A percentile compares a stretch with the other conserved stretches of the same genome.
Evolutionary conservation across 331 rosid species (phyloP).

Genomic region (Saraca asoca): DNA sequence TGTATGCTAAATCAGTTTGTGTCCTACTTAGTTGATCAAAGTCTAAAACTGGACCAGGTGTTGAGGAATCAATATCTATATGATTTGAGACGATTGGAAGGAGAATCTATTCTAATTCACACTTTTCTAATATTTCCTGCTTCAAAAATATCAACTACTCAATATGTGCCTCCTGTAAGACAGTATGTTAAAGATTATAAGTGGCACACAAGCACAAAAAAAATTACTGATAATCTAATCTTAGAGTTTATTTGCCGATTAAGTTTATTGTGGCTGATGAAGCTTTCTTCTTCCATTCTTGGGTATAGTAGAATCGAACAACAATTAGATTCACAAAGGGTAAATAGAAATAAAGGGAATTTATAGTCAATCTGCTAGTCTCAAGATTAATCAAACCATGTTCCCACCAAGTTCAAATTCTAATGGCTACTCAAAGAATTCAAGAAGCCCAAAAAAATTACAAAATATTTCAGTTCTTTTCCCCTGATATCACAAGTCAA

Average conservation of each 20-base stretch:
- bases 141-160: constrained; percentile 67
- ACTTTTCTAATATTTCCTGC: constrained; percentile 86
- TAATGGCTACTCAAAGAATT: background rate
- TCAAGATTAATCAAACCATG: constrained; percentile 6
- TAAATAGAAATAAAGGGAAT: constrained; percentile 19
- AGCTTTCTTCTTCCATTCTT: constrained; percentile 89
- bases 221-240: constrained; percentile 48
- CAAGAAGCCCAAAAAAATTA: constrained; percentile 6
- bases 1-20: background rate
- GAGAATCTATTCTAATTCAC: constrained; percentile 80
- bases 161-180: constrained; percentile 74
- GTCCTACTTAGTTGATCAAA: constrained; percentile 59
- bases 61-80: constrained; percentile 74
- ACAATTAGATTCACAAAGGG: constrained; percentile 20
- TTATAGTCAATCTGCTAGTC: constrained; percentile 1
- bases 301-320: constrained; percentile 48
- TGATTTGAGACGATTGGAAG: constrained; percentile 80
- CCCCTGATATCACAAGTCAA: background rate
- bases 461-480: background rate
- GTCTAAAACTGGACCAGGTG: constrained; percentile 65
- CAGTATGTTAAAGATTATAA: constrained; percentile 26
- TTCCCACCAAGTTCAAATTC: constrained; percentile 27
- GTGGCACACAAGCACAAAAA: constrained; percentile 12
- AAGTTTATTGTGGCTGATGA: constrained; percentile 82
- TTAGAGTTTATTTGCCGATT: constrained; percentile 86